Percentiles rank a stretch among this genome's conserved stretches.
These are phyloP conservation scores for Starmerella apis DNA, from an alignment of 805 yeast species.

Conservation along the genomic window DNA sequence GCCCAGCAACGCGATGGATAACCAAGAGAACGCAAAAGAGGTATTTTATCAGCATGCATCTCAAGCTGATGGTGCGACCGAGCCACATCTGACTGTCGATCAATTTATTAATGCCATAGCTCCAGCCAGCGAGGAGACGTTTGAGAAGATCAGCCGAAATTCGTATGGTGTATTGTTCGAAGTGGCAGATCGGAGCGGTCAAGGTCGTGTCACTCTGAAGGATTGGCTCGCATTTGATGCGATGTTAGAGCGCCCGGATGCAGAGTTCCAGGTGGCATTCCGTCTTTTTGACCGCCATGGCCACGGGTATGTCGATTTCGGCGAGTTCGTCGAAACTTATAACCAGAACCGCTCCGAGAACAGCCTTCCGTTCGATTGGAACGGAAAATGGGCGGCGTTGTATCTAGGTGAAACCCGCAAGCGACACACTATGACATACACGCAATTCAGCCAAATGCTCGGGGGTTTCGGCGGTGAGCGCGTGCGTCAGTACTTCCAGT, in stretches of 20 bases:
- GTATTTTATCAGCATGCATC: conserved; percentile 15
- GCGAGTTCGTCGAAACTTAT: conserved; percentile 34
- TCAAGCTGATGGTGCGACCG: conserved; percentile 24
- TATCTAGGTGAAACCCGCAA: conserved; percentile 33
- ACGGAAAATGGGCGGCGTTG: conserved; percentile 35
- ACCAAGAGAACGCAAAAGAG: conserved; percentile 7
- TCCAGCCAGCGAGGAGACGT: conserved; percentile 36
- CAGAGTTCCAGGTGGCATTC: conserved; percentile 43
- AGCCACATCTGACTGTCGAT: conserved; percentile 32
- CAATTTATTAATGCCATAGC: conserved; percentile 40
- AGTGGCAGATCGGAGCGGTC: conserved; percentile 61
- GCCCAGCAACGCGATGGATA: conserved; percentile 6
- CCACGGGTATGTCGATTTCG: conserved; percentile 34
- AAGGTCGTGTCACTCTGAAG: conserved; percentile 54
- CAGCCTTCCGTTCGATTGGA: conserved; percentile 38
- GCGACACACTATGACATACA: conserved; percentile 35
- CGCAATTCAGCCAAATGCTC: conserved; percentile 38
- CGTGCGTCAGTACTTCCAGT: conserved; percentile 38
- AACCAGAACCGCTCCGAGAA: conserved; percentile 30
- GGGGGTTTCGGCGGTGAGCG: conserved; percentile 39
- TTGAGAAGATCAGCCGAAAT: conserved; percentile 45
- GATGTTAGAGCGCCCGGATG: conserved; percentile 44
- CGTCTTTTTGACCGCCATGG: conserved; percentile 37
- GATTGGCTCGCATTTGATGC: conserved; percentile 71
- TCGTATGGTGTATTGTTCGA: conserved; percentile 65